Evolutionary conservation across 108 stramenopile genomes (phyloP), one percentile per base, ranked within the genome.

Genomic region (Bacterosira constricta): DNA sequence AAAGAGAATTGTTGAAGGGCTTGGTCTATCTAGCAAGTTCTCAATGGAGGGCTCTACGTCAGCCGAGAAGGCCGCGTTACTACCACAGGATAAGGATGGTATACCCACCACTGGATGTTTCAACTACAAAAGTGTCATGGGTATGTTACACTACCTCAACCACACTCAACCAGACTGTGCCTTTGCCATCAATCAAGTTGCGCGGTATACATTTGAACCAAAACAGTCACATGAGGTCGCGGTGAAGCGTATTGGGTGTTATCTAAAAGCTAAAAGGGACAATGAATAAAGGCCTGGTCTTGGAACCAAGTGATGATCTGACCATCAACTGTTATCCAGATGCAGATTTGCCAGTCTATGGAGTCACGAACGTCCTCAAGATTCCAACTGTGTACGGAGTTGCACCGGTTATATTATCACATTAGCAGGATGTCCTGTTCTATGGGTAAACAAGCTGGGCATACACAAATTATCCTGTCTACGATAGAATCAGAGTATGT

Each of bases 401-500:
- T 58, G 83, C 1, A 84, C 83, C 30, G 86, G 86, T 18, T 84
- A 75, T 41, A 42, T 86, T 25, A 79, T 86, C 56, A 42, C 8
- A 0, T 42, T 79, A 1, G 45, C 51, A 30, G 71, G 77, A 42
- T 70, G 63, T 37, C 82, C 82, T 12, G 34, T 86, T 29, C 11
- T 72, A 20, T 86, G 85, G 85, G 50, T 21, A 13, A 84, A 81
- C 8, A 80, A 73, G 23, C 52, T 83, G n/a, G n/a, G 2, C 86
- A 88, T 53, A 57, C 66, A 4, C 75, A 85, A 26, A 79, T 78
- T 47, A 78, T 82, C 10, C 7, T 83, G 23, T 58, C 61, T 1
- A 85, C 87, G 10, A 81, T 72, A 67, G 84, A 88, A 61, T 53
- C 83, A 2, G 87, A 88, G 38, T 82, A 72, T 64, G 63, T 63